Evolutionary conservation across 2,329 filamentous ascomycete species (phyloP), one percentile per base, ranked within the genome.

Genomic region (Botrytis squamosa): DNA sequence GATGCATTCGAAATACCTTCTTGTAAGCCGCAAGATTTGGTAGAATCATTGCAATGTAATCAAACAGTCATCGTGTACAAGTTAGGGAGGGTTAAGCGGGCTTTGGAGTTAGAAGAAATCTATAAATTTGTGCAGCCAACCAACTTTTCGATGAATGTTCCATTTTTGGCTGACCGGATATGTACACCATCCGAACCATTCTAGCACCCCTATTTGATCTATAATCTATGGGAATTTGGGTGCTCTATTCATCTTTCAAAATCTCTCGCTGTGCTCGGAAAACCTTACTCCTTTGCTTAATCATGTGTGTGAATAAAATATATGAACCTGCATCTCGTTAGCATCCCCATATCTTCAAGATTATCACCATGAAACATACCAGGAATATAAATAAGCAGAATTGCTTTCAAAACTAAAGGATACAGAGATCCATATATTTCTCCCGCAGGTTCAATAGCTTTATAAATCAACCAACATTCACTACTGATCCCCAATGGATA

Each of bases 291-390:
- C 95, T 88, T 87, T 99, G 96, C 75, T 87, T 87, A 86, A 98
- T 93, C 96, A 99, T 98, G 83, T 99, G 93, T 36, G 93, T 94
- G 82, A 96, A 98, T 74, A 98, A 84, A 73, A 97, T 88, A 80
- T 96, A 97, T 6, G 93, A 89, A 75, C 74, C 78, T 77, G 60
- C n/a, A 63, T 72, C 40, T 40, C 40, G 72, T 81, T 74, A 80
- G 75, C 70, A 36, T 68, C 6, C 49, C 49, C 1, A 29, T 70
- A 29, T 63, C 46, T 49, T 49, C 14, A 33, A n/a, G 10, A 59
- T 22, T 4, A 52, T 46, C 20, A 64, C 64, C 20, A 57, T 16
- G 49, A 44, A 70, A 86, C 89, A 81, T 85, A 92, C 93, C 92
- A 63, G 94, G 94, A 63, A 97, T 87, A 82, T 97, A 98, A 72